These are phyloP conservation scores for Aspergillus bertholletiae DNA, from an alignment of 495 filamentous ascomycete species.

Conservation along the genomic window DNA sequence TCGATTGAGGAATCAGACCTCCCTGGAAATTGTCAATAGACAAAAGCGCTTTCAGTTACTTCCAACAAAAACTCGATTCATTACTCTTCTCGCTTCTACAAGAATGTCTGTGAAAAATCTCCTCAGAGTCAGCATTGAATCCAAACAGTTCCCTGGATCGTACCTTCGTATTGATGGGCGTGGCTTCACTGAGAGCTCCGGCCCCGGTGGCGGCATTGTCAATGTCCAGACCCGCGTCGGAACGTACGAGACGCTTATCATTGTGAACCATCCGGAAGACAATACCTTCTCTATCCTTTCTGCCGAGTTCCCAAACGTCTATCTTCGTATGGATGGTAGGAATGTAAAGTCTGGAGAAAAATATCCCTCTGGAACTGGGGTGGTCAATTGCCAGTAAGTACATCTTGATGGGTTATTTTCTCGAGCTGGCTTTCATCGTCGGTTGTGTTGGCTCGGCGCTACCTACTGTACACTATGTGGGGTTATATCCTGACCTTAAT, in stretches of 20 bases:
- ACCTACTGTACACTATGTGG: neutral
- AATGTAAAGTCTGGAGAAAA: neutral
- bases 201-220: neutral
- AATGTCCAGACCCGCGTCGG: neutral
- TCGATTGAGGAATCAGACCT: no score
- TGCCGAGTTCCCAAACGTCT: neutral
- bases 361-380: neutral
- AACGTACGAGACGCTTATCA: neutral
- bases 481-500: neutral
- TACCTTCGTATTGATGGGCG: neutral
- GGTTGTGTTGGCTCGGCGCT: no score
- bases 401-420: no score
- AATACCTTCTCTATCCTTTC: neutral
- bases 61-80: no score
- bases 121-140: conserved; percentile 7
- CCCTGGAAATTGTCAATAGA: no score
- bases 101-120: no score
- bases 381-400: conserved; percentile 5
- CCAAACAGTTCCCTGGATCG: neutral
- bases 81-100: no score
- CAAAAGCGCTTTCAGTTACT: no score
- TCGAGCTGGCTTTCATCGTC: no score
- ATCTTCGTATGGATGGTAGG: neutral
- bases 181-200: neutral
- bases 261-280: neutral